A percentile compares a stretch with the other conserved stretches of the same genome.
Conservation (phyloP, 306 rosid species). For the Erythrophleum fordii region DNA sequence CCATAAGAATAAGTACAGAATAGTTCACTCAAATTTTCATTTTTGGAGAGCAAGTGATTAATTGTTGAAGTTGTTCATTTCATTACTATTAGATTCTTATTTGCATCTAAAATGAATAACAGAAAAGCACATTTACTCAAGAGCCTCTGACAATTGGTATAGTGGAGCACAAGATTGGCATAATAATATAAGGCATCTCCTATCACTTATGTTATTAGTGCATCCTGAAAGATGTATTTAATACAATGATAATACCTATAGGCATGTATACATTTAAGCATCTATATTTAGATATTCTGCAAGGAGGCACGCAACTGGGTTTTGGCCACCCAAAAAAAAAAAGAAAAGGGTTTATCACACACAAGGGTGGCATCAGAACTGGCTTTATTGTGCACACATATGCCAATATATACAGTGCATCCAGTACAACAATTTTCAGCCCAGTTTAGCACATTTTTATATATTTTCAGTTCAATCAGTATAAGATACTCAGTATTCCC, state of each 20-base stretch:
- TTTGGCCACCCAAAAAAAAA: neutral
- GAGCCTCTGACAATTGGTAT: neutral
- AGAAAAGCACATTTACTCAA: slow-evolving; percentile 21
- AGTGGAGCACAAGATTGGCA: slow-evolving; percentile 17
- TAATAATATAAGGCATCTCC: neutral
- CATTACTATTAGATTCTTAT: neutral
- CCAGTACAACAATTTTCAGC: neutral
- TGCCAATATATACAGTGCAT: too few species aligned
- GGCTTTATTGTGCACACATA: neutral
- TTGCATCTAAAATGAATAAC: neutral
- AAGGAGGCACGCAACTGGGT: neutral
- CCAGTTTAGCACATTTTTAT: neutral
- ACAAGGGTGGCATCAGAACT: neutral
- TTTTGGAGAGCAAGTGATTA: neutral
- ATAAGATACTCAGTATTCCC: neutral
- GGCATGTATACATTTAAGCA: neutral
- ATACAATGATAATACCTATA: neutral
- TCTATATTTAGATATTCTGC: neutral
- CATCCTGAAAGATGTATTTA: slow-evolving; percentile 12
- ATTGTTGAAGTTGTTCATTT: neutral
- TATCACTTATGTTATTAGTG: neutral
- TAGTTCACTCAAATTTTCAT: neutral
- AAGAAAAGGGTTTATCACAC: too few species aligned
- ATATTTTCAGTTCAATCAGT: neutral
- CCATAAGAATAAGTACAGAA: slow-evolving; percentile 16